These are phyloP conservation scores for Tieghemiomyces parasiticus DNA, from an alignment of 192 early-diverging fungal genomes.

Conservation along the genomic window DNA sequence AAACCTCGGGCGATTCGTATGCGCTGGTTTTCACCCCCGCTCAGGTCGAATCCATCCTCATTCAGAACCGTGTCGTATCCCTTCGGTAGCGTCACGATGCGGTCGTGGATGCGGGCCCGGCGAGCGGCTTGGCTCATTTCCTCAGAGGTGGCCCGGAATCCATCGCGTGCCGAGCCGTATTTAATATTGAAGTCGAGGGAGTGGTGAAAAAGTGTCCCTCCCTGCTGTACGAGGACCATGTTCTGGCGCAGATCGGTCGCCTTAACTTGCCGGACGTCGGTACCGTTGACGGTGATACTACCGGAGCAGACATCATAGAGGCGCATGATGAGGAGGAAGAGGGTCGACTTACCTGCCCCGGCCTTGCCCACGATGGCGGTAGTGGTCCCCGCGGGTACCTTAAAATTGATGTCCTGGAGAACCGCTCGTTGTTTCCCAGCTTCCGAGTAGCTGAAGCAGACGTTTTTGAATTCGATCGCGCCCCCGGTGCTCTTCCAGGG, in stretches of 20 bases:
- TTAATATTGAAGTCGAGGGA: slow-evolving; percentile 39
- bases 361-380: slow-evolving; percentile 8
- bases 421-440: slow-evolving; percentile 13
- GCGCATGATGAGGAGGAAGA: slow-evolving; percentile 49
- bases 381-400: slow-evolving; percentile 5
- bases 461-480: slow-evolving; percentile 3
- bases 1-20: slow-evolving; percentile 85
- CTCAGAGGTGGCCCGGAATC: slow-evolving; percentile 31
- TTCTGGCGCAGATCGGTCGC: slow-evolving; percentile 47
- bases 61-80: slow-evolving; percentile 34
- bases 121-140: slow-evolving; percentile 26
- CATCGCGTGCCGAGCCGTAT: slow-evolving; percentile 31
- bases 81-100: slow-evolving; percentile 28
- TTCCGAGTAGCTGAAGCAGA: slow-evolving; percentile 4
- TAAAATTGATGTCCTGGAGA: neutral
- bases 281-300: slow-evolving; percentile 56
- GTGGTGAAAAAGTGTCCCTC: neutral
- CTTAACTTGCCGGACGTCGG: slow-evolving; percentile 49
- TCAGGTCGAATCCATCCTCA: slow-evolving; percentile 70
- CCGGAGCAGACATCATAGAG: slow-evolving; percentile 62
- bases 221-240: slow-evolving; percentile 73
- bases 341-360: slow-evolving; percentile 30
- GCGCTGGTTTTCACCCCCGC: slow-evolving; percentile 88
- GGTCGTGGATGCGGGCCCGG: slow-evolving; percentile 33
- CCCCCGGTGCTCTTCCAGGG: neutral